These are phyloP conservation scores for Cymbidium sinense DNA, from an alignment of 106 monocot species.

Conservation along the genomic window DNA sequence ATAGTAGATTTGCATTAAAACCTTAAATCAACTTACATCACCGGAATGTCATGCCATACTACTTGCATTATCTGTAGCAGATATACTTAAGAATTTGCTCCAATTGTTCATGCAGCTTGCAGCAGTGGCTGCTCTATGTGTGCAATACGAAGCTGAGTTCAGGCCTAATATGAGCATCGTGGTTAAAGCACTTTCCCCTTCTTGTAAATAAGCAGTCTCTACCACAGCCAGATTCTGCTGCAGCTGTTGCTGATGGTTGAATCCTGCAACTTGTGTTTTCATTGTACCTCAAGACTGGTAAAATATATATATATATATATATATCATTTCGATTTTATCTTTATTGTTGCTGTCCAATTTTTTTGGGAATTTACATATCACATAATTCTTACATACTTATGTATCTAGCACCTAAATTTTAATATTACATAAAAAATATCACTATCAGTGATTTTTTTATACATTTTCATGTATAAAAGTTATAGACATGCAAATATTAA, in stretches of 20 bases:
- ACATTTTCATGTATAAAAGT: no score
- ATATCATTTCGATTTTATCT: neutral
- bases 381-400: no score
- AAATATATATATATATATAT: no score
- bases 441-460: no score
- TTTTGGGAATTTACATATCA: neutral
- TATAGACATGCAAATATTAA: no score
- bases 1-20: no score
- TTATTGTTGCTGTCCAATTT: neutral
- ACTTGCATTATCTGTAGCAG: no score
- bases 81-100: neutral
- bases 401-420: no score
- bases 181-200: constrained; percentile 19
- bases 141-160: constrained; percentile 21
- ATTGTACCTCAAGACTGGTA: neutral
- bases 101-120: constrained; percentile 14
- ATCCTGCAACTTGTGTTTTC: neutral
- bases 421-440: no score
- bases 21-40: no score
- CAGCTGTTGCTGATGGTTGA: constrained; percentile 3
- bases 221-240: constrained; percentile 1
- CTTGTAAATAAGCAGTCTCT: constrained; percentile 12
- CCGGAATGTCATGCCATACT: no score
- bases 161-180: constrained; percentile 23
- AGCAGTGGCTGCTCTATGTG: constrained; percentile 21